Base-by-base conservation (phyloP, 129 eudicot species). In the Smallanthus sonchifolius region DNA sequence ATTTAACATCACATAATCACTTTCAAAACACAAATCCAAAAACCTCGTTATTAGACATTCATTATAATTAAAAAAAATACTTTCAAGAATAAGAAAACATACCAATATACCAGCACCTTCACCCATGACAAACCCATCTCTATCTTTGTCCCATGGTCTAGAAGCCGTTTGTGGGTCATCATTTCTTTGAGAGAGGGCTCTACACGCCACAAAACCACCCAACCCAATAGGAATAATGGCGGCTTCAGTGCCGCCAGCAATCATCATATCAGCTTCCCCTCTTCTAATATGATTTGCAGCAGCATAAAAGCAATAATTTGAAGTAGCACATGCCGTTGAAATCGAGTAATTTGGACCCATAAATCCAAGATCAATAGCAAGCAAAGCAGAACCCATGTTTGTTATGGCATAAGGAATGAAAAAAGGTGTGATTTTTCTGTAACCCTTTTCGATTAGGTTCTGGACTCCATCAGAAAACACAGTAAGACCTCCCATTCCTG, bases 101-200 rank as follows among this genome's bases (percentile, higher is more conserved):
- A 93, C 98, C 95, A 93, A 67, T 20, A 93, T 90, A 36, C 96
- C 98, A 76, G 95, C 95, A 16, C 98, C 98, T 86, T 93, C 98
- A 35, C 96, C 98, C 87, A 93, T 86, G 70, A 93, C 98, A 86
- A 93, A 87, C 13, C 98, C 98, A 63, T 93, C 98, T 65, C 98
- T 74, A 49, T 79, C 92, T 64, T 87, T 83, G 78, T 93, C 98
- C 98, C 96, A 93, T 9, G 98, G 98, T 63, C 98, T 87, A 39
- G 96, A 93, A 75, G 98, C 98, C 14, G 92, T 87, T 78, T 87
- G 78, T 0, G 95, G 98, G 62, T 93, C 98, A 77, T 93, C 95
- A 57, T 90, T 93, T 70, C 98, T 93, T 55, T 84, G 89, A 59
- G 98, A 93, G 79, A 93, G 78, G 30, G 96, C 98, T 80, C 96